These are phyloP conservation scores for Aaosphaeria arxii DNA, from an alignment of 2,329 filamentous ascomycete genomes.

Conservation along the genomic window DNA sequence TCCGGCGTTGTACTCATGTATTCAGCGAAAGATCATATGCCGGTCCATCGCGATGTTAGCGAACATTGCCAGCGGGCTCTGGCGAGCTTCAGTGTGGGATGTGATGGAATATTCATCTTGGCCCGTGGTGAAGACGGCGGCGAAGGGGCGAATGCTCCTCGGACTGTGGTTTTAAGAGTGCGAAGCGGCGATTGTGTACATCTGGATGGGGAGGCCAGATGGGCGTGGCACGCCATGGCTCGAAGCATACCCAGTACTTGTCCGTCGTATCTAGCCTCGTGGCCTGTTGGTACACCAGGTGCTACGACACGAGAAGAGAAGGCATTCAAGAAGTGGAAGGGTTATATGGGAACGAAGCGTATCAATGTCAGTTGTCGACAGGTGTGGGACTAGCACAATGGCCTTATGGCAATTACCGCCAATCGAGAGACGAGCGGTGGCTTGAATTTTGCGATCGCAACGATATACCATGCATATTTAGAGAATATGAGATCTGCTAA, in stretches of 20 bases:
- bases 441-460: too few species aligned
- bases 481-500: too few species aligned
- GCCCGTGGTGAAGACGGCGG: slow-evolving; percentile 42
- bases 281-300: slow-evolving; percentile 57
- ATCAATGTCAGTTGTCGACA: slow-evolving; percentile 41
- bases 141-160: slow-evolving; percentile 24
- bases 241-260: slow-evolving; percentile 80
- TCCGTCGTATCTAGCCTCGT: slow-evolving; percentile 68
- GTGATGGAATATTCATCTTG: slow-evolving; percentile 85
- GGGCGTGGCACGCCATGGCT: slow-evolving; percentile 94
- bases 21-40: slow-evolving; percentile 84
- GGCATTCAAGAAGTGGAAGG: slow-evolving; percentile 38
- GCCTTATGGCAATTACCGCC: not conserved
- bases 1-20: slow-evolving; percentile 95
- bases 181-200: slow-evolving; percentile 86
- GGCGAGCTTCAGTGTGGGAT: slow-evolving; percentile 85
- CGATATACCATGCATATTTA: too few species aligned
- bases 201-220: slow-evolving; percentile 78
- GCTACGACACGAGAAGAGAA: slow-evolving; percentile 27
- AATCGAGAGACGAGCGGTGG: not conserved
- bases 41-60: slow-evolving; percentile 90
- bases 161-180: slow-evolving; percentile 45
- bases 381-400: slow-evolving; percentile 31
- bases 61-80: slow-evolving; percentile 80
- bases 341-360: slow-evolving; percentile 39